These are phyloP conservation scores for Pythium sukuiense DNA, from an alignment of 352 stramenopile species.

Conservation along the genomic window DNA sequence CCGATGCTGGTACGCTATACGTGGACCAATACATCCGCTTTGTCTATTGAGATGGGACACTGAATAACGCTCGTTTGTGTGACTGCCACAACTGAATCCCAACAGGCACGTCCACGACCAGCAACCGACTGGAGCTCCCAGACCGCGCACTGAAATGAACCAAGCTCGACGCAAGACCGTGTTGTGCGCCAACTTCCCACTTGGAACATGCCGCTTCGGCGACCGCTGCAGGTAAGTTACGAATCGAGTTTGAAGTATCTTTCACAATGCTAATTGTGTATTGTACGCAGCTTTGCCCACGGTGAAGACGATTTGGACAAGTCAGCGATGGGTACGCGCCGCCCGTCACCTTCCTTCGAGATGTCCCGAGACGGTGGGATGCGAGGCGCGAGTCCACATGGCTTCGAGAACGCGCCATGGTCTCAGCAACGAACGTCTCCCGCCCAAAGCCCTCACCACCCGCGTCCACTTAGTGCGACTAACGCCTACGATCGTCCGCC, in stretches of 20 bases:
- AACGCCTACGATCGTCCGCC: slow-evolving; percentile 32
- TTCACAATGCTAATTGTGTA: not conserved
- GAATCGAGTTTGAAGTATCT: not conserved
- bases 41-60: slow-evolving; percentile 10
- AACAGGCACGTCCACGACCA: slow-evolving; percentile 62
- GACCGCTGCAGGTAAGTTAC: slow-evolving; percentile 77
- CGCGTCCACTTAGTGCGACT: slow-evolving; percentile 8
- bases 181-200: slow-evolving; percentile 73
- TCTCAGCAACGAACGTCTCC: slow-evolving; percentile 4
- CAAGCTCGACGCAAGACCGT: slow-evolving; percentile 69
- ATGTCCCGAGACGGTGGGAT: slow-evolving; percentile 9
- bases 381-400: slow-evolving; percentile 19
- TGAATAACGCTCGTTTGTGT: slow-evolving; percentile 24
- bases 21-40: slow-evolving; percentile 22
- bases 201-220: slow-evolving; percentile 76
- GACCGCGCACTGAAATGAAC: slow-evolving; percentile 37
- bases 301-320: slow-evolving; percentile 64
- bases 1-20: slow-evolving; percentile 70
- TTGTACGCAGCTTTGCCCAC: slow-evolving; percentile 70
- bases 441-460: slow-evolving; percentile 11
- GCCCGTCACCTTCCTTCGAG: slow-evolving; percentile 13
- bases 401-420: slow-evolving; percentile 13
- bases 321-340: slow-evolving; percentile 10
- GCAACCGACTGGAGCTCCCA: slow-evolving; percentile 17
- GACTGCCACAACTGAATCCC: not conserved